Conservation (phyloP, 176 grass and related monocot species). For the Oryza coarctata region DNA sequence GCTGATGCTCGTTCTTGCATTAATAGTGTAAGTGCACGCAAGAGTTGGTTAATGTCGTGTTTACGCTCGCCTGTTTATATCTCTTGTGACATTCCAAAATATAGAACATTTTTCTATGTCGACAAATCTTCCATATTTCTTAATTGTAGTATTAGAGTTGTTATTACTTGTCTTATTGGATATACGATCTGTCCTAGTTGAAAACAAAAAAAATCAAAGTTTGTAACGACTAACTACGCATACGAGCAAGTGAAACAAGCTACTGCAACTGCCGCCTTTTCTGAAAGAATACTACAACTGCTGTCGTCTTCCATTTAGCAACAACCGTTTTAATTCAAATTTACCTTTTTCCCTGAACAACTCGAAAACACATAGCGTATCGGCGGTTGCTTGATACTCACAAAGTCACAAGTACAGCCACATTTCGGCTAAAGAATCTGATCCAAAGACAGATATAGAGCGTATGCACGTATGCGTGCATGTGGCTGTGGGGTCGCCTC, state of each 20-base stretch:
- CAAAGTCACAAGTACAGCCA: not conserved
- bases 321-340: not conserved
- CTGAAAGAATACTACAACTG: not conserved
- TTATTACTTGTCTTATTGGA: not conserved
- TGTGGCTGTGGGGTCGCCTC: slow-evolving; percentile 21
- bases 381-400: slow-evolving; percentile 6
- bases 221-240: not conserved
- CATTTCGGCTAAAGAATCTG: slow-evolving; percentile 35
- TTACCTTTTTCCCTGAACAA: not conserved
- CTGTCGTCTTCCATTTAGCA: not conserved
- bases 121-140: too few relatives aligned
- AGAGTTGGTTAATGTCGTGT: too few relatives aligned
- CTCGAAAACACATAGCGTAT: not conserved
- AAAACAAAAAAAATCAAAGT: not conserved
- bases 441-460: slow-evolving; percentile 26
- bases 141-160: too few relatives aligned
- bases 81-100: too few relatives aligned
- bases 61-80: too few relatives aligned
- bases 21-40: too few relatives aligned
- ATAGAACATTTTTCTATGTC: too few relatives aligned
- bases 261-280: not conserved
- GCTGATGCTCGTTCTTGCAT: too few relatives aligned
- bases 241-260: not conserved
- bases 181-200: not conserved
- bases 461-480: slow-evolving; percentile 19